Percentiles rank a stretch among this genome's conserved stretches.
Conservation (phyloP, 2,329 filamentous ascomycete species). For the Fusarium sp. region DNA sequence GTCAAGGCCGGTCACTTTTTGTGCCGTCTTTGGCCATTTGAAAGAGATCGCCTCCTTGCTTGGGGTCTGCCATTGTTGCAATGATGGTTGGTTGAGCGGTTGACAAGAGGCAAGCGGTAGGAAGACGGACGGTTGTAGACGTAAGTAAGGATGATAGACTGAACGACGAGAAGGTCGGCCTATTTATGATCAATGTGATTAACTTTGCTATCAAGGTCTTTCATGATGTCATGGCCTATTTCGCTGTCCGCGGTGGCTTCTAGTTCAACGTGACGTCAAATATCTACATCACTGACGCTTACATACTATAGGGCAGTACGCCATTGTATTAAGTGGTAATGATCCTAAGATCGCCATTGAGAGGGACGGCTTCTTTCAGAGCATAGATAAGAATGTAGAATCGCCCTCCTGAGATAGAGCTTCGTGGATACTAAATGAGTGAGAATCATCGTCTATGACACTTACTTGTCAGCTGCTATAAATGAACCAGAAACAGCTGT, state of each 20-base stretch:
- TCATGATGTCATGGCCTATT: slow-evolving; percentile 31
- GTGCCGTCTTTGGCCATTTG: slow-evolving; percentile 38
- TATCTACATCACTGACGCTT: slow-evolving; percentile 25
- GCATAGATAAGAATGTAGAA: too few relatives aligned
- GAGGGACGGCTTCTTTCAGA: too few relatives aligned
- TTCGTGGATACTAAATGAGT: too few relatives aligned
- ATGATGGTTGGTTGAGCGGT: not conserved
- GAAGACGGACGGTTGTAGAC: too few relatives aligned
- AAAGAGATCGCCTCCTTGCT: slow-evolving; percentile 35
- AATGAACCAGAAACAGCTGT: too few relatives aligned
- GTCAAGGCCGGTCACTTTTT: not conserved
- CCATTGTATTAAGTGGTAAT: too few relatives aligned
- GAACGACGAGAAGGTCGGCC: too few relatives aligned
- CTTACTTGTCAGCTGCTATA: too few relatives aligned
- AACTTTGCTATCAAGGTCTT: not conserved
- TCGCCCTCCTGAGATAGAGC: too few relatives aligned
- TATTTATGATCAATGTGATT: not conserved
- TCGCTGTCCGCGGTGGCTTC: not conserved
- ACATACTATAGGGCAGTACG: slow-evolving; percentile 15
- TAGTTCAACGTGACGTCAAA: slow-evolving; percentile 30
- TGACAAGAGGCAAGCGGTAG: not conserved
- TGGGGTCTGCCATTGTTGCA: slow-evolving; percentile 22
- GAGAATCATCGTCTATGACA: too few relatives aligned
- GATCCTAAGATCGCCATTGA: too few relatives aligned
- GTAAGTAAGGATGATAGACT: too few relatives aligned